Base-by-base conservation (phyloP, 106 monocot genomes). In the Dendrobium huoshanense region DNA sequence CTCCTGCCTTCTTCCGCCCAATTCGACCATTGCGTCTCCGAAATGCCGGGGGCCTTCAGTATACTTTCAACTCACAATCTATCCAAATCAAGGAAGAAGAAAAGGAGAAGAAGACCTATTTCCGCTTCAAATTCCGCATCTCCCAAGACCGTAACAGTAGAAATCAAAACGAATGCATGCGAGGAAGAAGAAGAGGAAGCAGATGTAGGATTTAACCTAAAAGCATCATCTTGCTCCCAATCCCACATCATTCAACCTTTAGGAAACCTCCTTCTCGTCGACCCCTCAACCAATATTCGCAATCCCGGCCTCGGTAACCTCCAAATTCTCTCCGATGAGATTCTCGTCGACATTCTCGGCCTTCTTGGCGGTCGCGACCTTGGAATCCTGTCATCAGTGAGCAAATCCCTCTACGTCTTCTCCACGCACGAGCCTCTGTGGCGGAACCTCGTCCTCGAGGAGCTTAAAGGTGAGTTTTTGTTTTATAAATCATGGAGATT, bases 371-470 rank as follows among this genome's bases (percentile, higher is more conserved):
- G 86, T 49, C 64, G 59, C 49, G 88, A 95, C 45, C 86, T 99
- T n/a, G 85, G 75, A 24, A 18, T 78, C 44, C 79, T 95, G 47
- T 87, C 98, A 42, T 42, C 75, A 42, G 92, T 78, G 56, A 88
- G 89, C 87, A 87, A 85, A 44, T 88, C 98, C 51, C 42, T 91
- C 55, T 95, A 90, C 82, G 88, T 99, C 77, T 95, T 99, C 91
- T 83, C 95, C 82, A 80, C 67, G 78, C 98, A 99, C 45, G 98
- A 99, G 9, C 95, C 95, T 17, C 91, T 99, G 42, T 99, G 98
- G 98, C 75, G 92, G 27, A 77, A 51, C 40, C 90, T 95, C 72
- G 91, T 95, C 75, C 88, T 99, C 70, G 64, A 79, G 2, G 78
- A 86, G 9, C 75, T 91, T 40, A 70, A 80, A 15, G 98, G 88